Percentiles rank a stretch among this genome's conserved stretches.
Evolutionary conservation across 1,284 basidiomycete species (phyloP).

Genomic region (Binderoboletus segoi): DNA sequence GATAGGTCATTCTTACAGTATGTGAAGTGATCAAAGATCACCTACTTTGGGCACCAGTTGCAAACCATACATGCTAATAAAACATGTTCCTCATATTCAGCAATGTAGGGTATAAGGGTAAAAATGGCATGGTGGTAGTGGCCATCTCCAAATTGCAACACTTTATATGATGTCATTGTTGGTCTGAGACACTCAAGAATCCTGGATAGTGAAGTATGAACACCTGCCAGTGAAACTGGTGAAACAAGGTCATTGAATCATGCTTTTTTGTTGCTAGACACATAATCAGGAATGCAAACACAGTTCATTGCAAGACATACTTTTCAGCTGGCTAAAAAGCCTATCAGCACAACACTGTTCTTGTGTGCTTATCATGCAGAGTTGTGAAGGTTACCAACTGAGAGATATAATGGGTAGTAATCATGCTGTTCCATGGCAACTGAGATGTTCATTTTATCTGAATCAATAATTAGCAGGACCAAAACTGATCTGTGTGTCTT

Average conservation of each 20-base stretch:
- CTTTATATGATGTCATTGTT: neutral
- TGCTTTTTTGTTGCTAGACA: neutral
- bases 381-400: slow-evolving; percentile 1
- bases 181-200: neutral
- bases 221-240: too few relatives aligned
- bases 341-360: neutral
- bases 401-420: slow-evolving; percentile 4
- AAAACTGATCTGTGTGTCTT: neutral
- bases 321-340: neutral
- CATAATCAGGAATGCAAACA: too few relatives aligned
- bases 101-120: neutral
- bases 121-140: neutral
- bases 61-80: neutral
- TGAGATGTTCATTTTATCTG: slow-evolving; percentile 2
- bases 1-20: too few relatives aligned
- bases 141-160: neutral
- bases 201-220: neutral
- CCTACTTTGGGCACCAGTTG: neutral
- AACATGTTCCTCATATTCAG: neutral
- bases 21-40: too few relatives aligned
- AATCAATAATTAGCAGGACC: neutral
- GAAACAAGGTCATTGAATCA: too few relatives aligned
- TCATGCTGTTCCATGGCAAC: neutral
- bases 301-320: too few relatives aligned
- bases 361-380: neutral